Evolutionary conservation across 2,329 filamentous ascomycete species (phyloP).

Genomic region (Rhynchosporium agropyri): DNA sequence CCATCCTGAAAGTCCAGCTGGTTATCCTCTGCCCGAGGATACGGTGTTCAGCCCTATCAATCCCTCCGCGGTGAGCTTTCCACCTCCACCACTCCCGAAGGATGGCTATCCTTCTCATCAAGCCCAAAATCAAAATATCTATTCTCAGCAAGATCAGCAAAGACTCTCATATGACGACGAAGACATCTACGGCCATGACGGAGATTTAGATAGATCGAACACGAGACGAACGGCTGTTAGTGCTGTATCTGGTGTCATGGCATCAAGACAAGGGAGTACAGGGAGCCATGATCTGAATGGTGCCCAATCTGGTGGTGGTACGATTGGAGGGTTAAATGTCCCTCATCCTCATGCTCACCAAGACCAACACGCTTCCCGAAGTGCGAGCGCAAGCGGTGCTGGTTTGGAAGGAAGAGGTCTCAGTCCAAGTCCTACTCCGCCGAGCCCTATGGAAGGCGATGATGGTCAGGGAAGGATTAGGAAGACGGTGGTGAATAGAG

Average conservation of each 20-base stretch:
- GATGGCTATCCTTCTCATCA: slow-evolving; percentile 12
- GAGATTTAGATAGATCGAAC: slow-evolving; percentile 33
- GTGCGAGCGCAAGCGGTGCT: not conserved
- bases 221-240: slow-evolving; percentile 33
- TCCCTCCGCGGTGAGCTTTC: slow-evolving; percentile 22
- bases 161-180: slow-evolving; percentile 18
- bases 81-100: slow-evolving; percentile 34
- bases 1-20: slow-evolving; percentile 36
- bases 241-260: slow-evolving; percentile 28
- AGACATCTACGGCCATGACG: not conserved
- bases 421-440: slow-evolving; percentile 21
- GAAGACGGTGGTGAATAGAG: slow-evolving; percentile 17
- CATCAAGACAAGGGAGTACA: not conserved
- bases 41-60: slow-evolving; percentile 35
- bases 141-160: not conserved
- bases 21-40: slow-evolving; percentile 35
- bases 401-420: slow-evolving; percentile 1
- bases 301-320: no score
- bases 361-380: no score
- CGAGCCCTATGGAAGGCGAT: slow-evolving; percentile 20
- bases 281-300: not conserved
- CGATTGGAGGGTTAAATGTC: slow-evolving; percentile 15
- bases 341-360: not conserved
- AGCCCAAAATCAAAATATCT: not conserved
- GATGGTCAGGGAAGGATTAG: slow-evolving; percentile 8